Percentiles rank a stretch among this genome's conserved stretches.
phyloP scores from a whole-genome alignment of 2,329 filamentous ascomycete species.

The Fusarium sp. region DNA sequence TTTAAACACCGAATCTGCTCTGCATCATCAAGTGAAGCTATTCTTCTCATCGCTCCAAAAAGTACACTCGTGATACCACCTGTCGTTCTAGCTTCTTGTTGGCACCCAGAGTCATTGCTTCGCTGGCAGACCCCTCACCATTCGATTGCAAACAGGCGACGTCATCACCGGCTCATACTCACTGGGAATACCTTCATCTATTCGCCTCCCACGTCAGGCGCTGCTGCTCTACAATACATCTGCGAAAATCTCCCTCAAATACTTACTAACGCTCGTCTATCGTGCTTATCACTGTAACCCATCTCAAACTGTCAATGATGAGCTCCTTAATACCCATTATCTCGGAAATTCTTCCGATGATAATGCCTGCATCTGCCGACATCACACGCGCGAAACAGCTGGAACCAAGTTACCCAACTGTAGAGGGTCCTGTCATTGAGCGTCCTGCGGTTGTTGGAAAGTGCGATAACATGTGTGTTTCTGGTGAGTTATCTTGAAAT shows the following conservation, averaged over 20 bases:
- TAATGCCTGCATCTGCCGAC: conserved; percentile 69
- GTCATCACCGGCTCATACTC: conserved; percentile 27
- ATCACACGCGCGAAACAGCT: conserved; percentile 64
- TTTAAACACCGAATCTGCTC: conserved; percentile 15
- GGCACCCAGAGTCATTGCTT: conserved; percentile 1
- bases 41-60: conserved; percentile 5
- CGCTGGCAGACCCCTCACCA: background rate
- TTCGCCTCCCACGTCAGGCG: conserved; percentile 29
- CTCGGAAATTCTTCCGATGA: conserved; percentile 70
- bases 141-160: conserved; percentile 21
- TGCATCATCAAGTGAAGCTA: conserved; percentile 3
- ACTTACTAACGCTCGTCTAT: background rate
- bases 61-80: background rate
- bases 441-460: conserved; percentile 71
- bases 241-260: background rate
- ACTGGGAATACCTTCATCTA: conserved; percentile 27
- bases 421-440: conserved; percentile 51
- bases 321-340: conserved; percentile 67
- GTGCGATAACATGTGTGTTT: conserved; percentile 75
- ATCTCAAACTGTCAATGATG: conserved; percentile 53
- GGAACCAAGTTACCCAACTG: conserved; percentile 54
- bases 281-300: no score
- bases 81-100: background rate
- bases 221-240: background rate
- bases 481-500: conserved; percentile 60